Evolutionary conservation across 2,329 filamentous ascomycete genomes (phyloP), one percentile per base, ranked within the genome.

Genomic region (Tolypocladium cylindrosporum): DNA sequence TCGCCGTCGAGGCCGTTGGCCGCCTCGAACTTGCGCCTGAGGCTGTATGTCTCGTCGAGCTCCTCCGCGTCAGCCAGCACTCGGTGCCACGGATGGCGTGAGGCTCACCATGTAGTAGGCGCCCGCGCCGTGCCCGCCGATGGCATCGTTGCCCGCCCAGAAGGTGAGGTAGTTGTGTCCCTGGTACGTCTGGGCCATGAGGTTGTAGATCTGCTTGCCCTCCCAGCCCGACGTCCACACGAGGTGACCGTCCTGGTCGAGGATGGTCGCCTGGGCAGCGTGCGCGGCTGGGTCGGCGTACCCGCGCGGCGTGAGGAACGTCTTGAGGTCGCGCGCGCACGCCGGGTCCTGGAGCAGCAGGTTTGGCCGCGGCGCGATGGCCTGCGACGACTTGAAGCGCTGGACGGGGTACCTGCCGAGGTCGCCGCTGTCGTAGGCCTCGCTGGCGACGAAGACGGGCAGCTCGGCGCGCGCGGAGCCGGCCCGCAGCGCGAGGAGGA

Each of bases 81-180:
- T 27, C 13, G 2, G 43, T 48, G 24, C 24, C 14, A 13, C 27
- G 14, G 13, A 9, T 19, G 13, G 19, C 3, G 14, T 7, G 24
- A 37, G 16, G 39, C 65, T 55, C 59, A 71, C 74, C 77, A 80
- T 75, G 61, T 76, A 75, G 57, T 76, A 74, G 55, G 65, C 63
- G 19, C 76, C 77, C 21, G 72, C 69, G 5, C 77, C 76, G 62
- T 78, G 74, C 3, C 75, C 77, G 2, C 71, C 71, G 2, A 74
- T 69, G 27, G 55, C 55, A 50, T 75, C 69, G 65, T 77, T 72
- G 39, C 74, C 64, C 11, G 77, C 77, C 59, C 60, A 65, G 54
- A 61, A 65, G 13, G 60, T 64, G 4, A 63, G 55, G 43, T 64
- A 64, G 21, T 59, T 57, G 16, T 59, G 42, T 3, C 61, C 59